phyloP scores from a whole-genome alignment of 1,284 basidiomycete species.

The Trametes versicolor region DNA sequence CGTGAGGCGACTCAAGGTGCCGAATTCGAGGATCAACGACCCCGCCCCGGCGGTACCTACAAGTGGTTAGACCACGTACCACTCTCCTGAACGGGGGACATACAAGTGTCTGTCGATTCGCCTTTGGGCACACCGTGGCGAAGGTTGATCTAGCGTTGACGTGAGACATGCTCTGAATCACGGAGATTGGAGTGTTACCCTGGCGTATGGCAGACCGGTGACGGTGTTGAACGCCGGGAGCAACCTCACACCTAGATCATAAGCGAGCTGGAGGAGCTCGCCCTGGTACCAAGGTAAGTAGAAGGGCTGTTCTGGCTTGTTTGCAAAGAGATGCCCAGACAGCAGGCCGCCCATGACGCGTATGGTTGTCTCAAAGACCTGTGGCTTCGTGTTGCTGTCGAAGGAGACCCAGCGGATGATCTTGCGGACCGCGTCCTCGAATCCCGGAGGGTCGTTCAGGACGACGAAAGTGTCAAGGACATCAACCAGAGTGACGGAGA shows the following conservation, averaged over 20 bases:
- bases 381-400: conserved; percentile 89
- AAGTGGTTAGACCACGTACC: not conserved
- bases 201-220: conserved; percentile 90
- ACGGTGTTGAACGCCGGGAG: conserved; percentile 90
- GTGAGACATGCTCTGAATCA: conserved; percentile 16
- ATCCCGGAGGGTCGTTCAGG: conserved; percentile 75
- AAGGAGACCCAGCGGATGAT: conserved; percentile 84
- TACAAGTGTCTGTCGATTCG: conserved; percentile 84
- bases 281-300: conserved; percentile 80
- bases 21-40: conserved; percentile 91
- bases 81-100: conserved; percentile 40
- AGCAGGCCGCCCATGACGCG: conserved; percentile 89
- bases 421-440: conserved; percentile 79
- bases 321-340: conserved; percentile 86
- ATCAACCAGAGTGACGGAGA: conserved; percentile 84
- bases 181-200: conserved; percentile 56
- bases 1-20: conserved; percentile 88
- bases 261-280: conserved; percentile 81
- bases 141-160: conserved; percentile 69
- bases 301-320: conserved; percentile 69
- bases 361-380: conserved; percentile 93
- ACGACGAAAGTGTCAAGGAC: conserved; percentile 85
- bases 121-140: conserved; percentile 73
- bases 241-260: conserved; percentile 86
- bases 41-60: conserved; percentile 91